Conservation (phyloP, 2,329 filamentous ascomycete species). For the Amauroascus verrucosus region DNA sequence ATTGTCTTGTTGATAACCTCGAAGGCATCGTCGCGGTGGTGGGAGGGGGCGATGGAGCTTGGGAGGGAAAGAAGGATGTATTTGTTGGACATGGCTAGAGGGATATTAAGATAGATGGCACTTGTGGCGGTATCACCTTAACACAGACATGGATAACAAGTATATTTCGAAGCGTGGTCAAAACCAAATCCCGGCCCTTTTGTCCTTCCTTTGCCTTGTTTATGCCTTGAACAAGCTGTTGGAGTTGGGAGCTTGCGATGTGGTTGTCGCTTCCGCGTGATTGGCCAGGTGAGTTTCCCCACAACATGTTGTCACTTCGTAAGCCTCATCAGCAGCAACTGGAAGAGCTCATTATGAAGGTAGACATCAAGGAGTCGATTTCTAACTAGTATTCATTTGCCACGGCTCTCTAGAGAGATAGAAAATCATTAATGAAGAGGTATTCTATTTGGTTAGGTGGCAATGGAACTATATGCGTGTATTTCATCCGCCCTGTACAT, state of each 20-base stretch:
- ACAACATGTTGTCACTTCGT: background rate
- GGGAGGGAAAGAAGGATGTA: conserved; percentile 89
- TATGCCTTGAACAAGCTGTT: background rate
- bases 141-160: background rate
- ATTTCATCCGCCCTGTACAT: too few relatives aligned
- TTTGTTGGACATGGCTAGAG: conserved; percentile 41
- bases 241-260: background rate
- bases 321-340: too few relatives aligned
- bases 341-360: too few relatives aligned
- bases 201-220: background rate
- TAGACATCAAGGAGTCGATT: too few relatives aligned
- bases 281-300: background rate
- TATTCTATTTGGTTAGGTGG: too few relatives aligned
- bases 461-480: too few relatives aligned
- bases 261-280: background rate
- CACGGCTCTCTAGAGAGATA: too few relatives aligned
- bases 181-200: background rate
- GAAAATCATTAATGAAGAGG: too few relatives aligned
- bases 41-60: conserved; percentile 70
- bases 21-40: conserved; percentile 71
- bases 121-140: background rate
- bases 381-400: too few relatives aligned
- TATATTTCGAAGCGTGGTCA: background rate
- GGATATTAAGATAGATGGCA: background rate
- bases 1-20: conserved; percentile 63